Evolutionary conservation across 345 rosid genomes (phyloP).

Genomic region (Noccaea bulbosa): DNA sequence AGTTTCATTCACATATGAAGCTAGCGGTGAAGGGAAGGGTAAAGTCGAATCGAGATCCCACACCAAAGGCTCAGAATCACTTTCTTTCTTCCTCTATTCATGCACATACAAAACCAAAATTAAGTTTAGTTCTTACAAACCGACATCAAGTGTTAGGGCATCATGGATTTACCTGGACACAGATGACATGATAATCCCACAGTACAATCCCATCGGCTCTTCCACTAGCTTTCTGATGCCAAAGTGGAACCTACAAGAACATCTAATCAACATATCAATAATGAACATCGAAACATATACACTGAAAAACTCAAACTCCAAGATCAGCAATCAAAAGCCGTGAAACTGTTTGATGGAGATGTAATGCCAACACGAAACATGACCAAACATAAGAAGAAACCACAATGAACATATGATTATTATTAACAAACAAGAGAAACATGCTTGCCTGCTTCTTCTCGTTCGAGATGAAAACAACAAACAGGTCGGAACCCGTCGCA

Average conservation of each 20-base stretch:
- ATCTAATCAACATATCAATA: constrained; percentile 18
- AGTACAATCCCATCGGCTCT: constrained; percentile 81
- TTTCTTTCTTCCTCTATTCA: constrained; percentile 60
- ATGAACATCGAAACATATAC: no score
- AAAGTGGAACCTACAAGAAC: constrained; percentile 67
- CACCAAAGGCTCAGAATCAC: constrained; percentile 51
- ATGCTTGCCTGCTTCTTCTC: constrained; percentile 76
- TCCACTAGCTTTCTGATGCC: constrained; percentile 91
- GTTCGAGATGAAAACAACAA: constrained; percentile 77
- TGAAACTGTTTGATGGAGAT: background rate
- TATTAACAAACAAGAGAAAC: background rate
- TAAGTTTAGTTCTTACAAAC: background rate
- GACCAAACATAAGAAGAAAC: background rate
- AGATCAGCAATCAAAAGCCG: constrained; percentile 1
- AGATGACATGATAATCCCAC: constrained; percentile 92
- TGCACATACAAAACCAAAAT: constrained; percentile 12
- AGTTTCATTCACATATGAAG: constrained; percentile 65
- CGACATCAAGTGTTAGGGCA: background rate
- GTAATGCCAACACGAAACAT: background rate
- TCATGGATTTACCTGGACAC: constrained; percentile 63
- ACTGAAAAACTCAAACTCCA: background rate
- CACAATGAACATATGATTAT: background rate
- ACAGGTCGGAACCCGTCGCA: constrained; percentile 67
- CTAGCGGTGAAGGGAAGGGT: constrained; percentile 74
- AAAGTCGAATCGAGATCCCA: constrained; percentile 92